A percentile compares a stretch with the other conserved stretches of the same genome.
Conservation (phyloP, 768 basidiomycete genomes). For the Sporobolomyces phaffii region DNA sequence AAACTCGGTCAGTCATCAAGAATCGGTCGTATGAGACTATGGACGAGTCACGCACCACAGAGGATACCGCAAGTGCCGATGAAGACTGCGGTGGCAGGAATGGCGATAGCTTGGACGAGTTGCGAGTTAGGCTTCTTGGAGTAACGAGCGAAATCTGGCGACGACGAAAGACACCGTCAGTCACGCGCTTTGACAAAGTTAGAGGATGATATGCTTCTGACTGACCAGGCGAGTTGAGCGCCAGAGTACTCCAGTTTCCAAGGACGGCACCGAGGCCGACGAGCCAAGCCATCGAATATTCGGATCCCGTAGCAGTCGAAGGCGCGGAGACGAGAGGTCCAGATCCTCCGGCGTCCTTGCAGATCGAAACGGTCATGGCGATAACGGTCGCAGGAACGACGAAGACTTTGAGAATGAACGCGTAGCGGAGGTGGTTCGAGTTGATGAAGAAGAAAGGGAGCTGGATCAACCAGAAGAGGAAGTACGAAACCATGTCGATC, state of each 20-base stretch:
- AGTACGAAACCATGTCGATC: slow-evolving; percentile 67
- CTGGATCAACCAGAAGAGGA: slow-evolving; percentile 65
- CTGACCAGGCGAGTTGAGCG: slow-evolving; percentile 57
- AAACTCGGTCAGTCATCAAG: not conserved
- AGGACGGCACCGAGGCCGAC: slow-evolving; percentile 61
- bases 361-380: slow-evolving; percentile 63
- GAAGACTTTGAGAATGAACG: slow-evolving; percentile 62
- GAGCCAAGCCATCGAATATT: slow-evolving; percentile 72
- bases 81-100: slow-evolving; percentile 29
- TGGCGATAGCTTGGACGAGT: slow-evolving; percentile 26
- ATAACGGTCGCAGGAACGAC: slow-evolving; percentile 63
- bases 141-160: slow-evolving; percentile 75
- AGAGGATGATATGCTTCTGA: not conserved
- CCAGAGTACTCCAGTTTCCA: slow-evolving; percentile 52
- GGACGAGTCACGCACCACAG: not conserved
- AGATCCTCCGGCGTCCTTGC: slow-evolving; percentile 20
- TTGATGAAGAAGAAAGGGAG: slow-evolving; percentile 66
- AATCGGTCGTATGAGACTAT: too few relatives aligned
- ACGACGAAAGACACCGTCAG: too few relatives aligned
- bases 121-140: slow-evolving; percentile 47
- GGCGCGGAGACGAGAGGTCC: slow-evolving; percentile 46
- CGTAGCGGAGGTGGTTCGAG: slow-evolving; percentile 67
- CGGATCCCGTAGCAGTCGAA: slow-evolving; percentile 54
- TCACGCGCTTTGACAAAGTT: too few relatives aligned
- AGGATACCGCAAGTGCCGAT: slow-evolving; percentile 24